Evolutionary conservation across 441 rosid species (phyloP), one percentile per base, ranked within the genome.

Genomic region (Corymbia citriodora): DNA sequence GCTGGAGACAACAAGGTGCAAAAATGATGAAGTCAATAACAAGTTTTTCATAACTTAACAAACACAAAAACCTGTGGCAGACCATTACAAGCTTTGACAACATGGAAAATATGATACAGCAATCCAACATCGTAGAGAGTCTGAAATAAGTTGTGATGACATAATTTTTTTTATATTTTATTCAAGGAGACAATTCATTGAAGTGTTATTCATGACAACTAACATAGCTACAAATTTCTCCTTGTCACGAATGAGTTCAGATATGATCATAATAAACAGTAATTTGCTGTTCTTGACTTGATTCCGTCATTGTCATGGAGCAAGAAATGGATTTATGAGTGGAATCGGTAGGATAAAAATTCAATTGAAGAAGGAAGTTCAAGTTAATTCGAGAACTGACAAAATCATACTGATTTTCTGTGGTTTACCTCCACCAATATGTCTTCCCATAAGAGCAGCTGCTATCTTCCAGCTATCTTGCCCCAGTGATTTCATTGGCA

Each of bases 361-460:
- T 79, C 50, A 45, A 40, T 45, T 79, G 85, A 40, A 79, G n/a
- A 79, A 79, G 85, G 85, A 79, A 40, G 10, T 79, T 79, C 52
- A 79, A 79, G 85, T 45, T 25, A 79, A 45, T 23, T 79, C 85
- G 45, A 79, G n/a, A 45, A 79, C 50, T 3, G n/a, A 23, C 53
- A 23, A 45, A 79, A 79, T 45, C 53, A 23, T 50, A 70, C 40
- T 25, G 87, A 72, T 48, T 45, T 55, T 14, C 63, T 21, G 90
- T 49, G 92, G 55, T 25, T 88, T 94, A 96, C 98, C 97, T 96
- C 99, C 98, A 65, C 99, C 98, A 61, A 97, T 98, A 90, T 98
- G 96, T 91, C 97, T 95, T 57, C 97, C 98, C 99, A 96, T 97
- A 72, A 98, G 98, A 57, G 99, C 99, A 92, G 99, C 99, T n/a